Base-by-base conservation (phyloP, 495 filamentous ascomycete genomes). In the Xylaria grammica region DNA sequence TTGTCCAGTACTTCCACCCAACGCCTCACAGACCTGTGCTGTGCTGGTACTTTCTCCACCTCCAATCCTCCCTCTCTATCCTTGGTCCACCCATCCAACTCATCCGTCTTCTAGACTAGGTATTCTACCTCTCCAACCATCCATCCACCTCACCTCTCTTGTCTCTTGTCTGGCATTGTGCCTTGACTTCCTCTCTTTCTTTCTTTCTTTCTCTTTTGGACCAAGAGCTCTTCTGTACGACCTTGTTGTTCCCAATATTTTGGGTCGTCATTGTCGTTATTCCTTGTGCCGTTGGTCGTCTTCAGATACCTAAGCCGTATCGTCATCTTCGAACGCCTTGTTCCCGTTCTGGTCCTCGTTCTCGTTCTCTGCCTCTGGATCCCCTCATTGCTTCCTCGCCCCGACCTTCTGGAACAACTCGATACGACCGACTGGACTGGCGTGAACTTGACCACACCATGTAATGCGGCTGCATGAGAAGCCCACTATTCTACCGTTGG, bases 381-480 rank as follows among this genome's bases (percentile, higher is more conserved):
- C n/a, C 51, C n/a, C 51, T 20, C n/a, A 19, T 32, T 15, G 20
- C 58, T 29, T 22, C 20, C 19, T 42, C 20, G 10, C 53, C 53
- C 52, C 50, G 46, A 49, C 30, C 38, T 10, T 26, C 36, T 44
- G 30, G 32, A 57, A 50, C 22, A 60, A 34, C 57, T 59, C 48
- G 29, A 60, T 26, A 51, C 48, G 46, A 49, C 55, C n/a, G 50
- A 63, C 60, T 38, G 13, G 30, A 60, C 40, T 34, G 38, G 26
- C 20, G 24, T 11, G 20, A 45, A 44, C 29, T 49, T 10, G 38
- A 42, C 45, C 67, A 52, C 69, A 68, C 65, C 69, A 74, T 74
- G 72, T 74, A 59, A 74, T 68, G 63, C 65, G 72, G 72, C 69
- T 74, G 72, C 67, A 72, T 70, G 70, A 67, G 64, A 70, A 72